phyloP scores from a whole-genome alignment of 352 stramenopile genomes.

The Globisporangium viniferum region DNA sequence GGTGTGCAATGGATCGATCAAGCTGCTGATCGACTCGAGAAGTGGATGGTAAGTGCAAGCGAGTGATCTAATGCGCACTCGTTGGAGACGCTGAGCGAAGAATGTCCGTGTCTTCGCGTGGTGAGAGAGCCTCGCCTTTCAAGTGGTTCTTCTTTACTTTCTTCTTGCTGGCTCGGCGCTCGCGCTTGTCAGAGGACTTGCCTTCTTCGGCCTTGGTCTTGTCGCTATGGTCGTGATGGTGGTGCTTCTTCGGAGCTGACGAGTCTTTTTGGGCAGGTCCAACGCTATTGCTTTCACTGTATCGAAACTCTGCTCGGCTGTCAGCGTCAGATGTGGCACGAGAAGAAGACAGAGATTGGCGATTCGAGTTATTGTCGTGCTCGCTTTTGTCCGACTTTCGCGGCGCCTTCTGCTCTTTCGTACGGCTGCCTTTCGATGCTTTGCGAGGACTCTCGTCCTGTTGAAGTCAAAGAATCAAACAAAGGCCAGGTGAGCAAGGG shows the following conservation, averaged over 20 bases:
- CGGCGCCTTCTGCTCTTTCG: not conserved
- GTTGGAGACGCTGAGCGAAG: conserved; percentile 11
- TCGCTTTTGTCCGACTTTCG: not conserved
- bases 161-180: conserved; percentile 19
- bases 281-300: conserved; percentile 17
- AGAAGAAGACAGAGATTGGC: conserved; percentile 14
- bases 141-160: conserved; percentile 18
- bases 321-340: not conserved
- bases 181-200: conserved; percentile 11
- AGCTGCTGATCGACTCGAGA: not conserved
- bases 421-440: conserved; percentile 16
- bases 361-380: conserved; percentile 14
- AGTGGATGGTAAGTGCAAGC: not conserved
- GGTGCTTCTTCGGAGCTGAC: not conserved
- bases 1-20: not conserved
- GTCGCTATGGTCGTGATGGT: not conserved
- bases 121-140: not conserved
- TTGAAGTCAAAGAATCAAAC: not conserved
- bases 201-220: not conserved
- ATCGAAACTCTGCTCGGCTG: not conserved
- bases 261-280: not conserved
- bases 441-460: conserved; percentile 33
- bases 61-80: conserved; percentile 8
- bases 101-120: not conserved
- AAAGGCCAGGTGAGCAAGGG: not conserved